Evolutionary conservation across 805 yeast species (phyloP).

Genomic region (Wickerhamomyces chambardii): DNA sequence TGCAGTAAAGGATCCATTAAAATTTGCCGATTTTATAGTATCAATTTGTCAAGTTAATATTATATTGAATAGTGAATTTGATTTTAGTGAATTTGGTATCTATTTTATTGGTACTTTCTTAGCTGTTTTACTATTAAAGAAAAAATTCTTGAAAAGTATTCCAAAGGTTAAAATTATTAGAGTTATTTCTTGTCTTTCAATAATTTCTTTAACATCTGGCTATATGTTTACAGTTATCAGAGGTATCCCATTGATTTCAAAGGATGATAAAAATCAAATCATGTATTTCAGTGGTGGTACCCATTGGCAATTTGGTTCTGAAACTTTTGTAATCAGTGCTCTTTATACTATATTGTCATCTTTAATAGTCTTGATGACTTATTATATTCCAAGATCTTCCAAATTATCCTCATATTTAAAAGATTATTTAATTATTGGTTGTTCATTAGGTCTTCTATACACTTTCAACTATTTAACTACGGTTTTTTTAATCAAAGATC

Average conservation of each 20-base stretch:
- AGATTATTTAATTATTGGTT: conserved; percentile 2
- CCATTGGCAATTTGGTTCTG: conserved; percentile 65
- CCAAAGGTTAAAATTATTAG: conserved; percentile 16
- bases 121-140: conserved; percentile 37
- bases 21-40: conserved; percentile 47
- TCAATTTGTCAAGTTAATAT: conserved; percentile 34
- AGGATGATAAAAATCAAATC: conserved; percentile 37
- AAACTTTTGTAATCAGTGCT: conserved; percentile 41
- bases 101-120: conserved; percentile 38
- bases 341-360: conserved; percentile 40
- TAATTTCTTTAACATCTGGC: conserved; percentile 47
- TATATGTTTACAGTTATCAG: conserved; percentile 54
- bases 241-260: conserved; percentile 53
- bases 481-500: conserved; percentile 10
- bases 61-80: conserved; percentile 32
- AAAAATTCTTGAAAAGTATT: conserved; percentile 27
- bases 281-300: conserved; percentile 56
- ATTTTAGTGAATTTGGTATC: conserved; percentile 28
- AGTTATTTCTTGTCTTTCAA: conserved; percentile 27
- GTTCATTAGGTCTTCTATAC: conserved; percentile 10
- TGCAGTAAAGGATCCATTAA: conserved; percentile 27
- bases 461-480: conserved; percentile 8
- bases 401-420: conserved; percentile 4
- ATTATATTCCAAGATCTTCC: conserved; percentile 21
- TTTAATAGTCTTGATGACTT: conserved; percentile 29